Evolutionary conservation across 2,329 filamentous ascomycete species (phyloP).

Genomic region (Phaeosphaeria sp.): DNA sequence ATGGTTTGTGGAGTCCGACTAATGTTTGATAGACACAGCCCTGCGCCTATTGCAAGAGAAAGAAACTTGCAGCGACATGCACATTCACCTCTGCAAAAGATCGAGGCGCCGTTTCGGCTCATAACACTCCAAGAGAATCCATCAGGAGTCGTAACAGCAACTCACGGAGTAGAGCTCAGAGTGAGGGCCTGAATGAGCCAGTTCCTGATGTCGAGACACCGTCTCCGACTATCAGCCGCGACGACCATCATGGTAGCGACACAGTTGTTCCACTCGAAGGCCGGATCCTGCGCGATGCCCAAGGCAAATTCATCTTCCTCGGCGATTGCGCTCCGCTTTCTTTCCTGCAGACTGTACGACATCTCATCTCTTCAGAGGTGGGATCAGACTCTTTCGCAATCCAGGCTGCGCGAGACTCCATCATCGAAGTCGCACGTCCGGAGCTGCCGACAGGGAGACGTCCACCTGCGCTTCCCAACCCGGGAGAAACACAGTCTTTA

Average conservation of each 20-base stretch:
- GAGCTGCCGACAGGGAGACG: slow-evolving; percentile 27
- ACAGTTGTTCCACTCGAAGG: slow-evolving; percentile 53
- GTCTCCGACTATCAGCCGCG: slow-evolving; percentile 32
- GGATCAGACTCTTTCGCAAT: slow-evolving; percentile 29
- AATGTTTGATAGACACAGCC: slow-evolving; percentile 44
- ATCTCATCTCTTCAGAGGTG: slow-evolving; percentile 53
- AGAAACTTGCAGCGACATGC: slow-evolving; percentile 51
- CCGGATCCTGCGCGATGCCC: slow-evolving; percentile 58
- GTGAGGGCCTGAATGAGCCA: slow-evolving; percentile 12
- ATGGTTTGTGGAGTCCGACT: neutral
- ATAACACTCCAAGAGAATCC: slow-evolving; percentile 31
- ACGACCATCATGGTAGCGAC: slow-evolving; percentile 47
- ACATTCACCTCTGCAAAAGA: slow-evolving; percentile 49
- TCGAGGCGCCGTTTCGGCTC: slow-evolving; percentile 40
- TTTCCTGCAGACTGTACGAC: slow-evolving; percentile 60
- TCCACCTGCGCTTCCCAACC: slow-evolving; percentile 26
- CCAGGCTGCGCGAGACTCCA: slow-evolving; percentile 36
- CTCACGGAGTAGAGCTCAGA: slow-evolving; percentile 7
- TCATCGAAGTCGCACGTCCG: slow-evolving; percentile 40
- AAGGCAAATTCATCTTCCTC: slow-evolving; percentile 63
- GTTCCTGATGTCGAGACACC: slow-evolving; percentile 13
- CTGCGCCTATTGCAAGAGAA: slow-evolving; percentile 57
- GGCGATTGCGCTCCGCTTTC: slow-evolving; percentile 62
- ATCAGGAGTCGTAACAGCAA: neutral
- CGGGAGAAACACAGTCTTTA: slow-evolving; percentile 50